These are phyloP conservation scores for Monoraphidium neglectum DNA, from an alignment of 139 green algal species.

Conservation along the genomic window DNA sequence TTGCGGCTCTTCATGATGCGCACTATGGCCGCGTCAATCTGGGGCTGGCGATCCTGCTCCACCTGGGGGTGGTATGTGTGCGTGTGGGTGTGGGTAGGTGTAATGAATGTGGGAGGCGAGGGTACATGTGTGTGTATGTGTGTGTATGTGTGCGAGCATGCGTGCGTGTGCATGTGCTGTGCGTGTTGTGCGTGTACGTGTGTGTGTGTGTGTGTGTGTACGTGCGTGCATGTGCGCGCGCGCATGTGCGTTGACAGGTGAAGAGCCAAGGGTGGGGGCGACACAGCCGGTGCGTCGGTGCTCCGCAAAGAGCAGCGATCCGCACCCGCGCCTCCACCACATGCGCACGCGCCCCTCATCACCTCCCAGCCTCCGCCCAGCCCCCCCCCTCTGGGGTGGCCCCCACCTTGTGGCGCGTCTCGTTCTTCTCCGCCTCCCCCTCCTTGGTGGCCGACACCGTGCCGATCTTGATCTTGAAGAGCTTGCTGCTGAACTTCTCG, in stretches of 20 bases:
- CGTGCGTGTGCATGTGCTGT: no score
- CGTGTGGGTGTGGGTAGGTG: no score
- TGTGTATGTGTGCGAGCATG: no score
- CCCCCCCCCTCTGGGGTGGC: neutral
- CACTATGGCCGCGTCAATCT: slow-evolving; percentile 98
- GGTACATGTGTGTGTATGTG: no score
- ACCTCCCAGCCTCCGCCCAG: neutral
- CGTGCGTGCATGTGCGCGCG: no score
- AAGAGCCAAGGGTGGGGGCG: no score
- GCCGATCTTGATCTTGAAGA: slow-evolving; percentile 85
- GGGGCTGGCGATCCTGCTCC: slow-evolving; percentile 97
- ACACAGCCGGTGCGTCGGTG: no score
- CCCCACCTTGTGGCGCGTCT: slow-evolving; percentile 85
- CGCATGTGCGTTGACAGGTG: no score
- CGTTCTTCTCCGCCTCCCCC: slow-evolving; percentile 81
- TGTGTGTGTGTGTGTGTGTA: no score
- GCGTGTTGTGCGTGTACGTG: no score
- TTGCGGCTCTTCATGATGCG: slow-evolving; percentile 96
- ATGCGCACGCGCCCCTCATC: neutral
- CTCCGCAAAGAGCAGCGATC: no score
- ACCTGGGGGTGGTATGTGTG: slow-evolving; percentile 40
- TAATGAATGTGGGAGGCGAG: no score
- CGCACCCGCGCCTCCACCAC: neutral
- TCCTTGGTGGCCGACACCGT: slow-evolving; percentile 71
- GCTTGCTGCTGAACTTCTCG: slow-evolving; percentile 81